These are phyloP conservation scores for Chlorella sp. DNA, from an alignment of 139 green algal species.

Conservation along the genomic window DNA sequence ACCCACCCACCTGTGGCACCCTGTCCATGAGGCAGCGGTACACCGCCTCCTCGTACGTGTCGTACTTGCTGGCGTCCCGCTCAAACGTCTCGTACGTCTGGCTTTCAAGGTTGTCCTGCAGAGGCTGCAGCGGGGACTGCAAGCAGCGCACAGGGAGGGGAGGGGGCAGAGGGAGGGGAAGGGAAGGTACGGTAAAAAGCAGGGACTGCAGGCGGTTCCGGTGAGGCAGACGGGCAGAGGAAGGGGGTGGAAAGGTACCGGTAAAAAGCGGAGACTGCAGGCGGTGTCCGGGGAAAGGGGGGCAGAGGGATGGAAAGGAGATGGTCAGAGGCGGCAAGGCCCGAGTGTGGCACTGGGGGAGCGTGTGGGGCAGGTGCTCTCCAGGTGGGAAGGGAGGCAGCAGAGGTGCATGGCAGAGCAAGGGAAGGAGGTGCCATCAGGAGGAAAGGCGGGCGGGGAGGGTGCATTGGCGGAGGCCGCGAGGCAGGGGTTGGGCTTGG, in stretches of 20 bases:
- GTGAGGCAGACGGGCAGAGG: too few species aligned
- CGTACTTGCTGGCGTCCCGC: slow-evolving; percentile 94
- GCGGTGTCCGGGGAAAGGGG: too few species aligned
- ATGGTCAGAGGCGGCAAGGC: background rate
- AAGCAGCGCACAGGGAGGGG: background rate
- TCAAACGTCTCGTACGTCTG: slow-evolving; percentile 99
- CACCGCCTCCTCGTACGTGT: slow-evolving; percentile 87
- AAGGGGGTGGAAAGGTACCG: too few species aligned
- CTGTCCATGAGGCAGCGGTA: slow-evolving; percentile 72
- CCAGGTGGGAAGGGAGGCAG: too few species aligned
- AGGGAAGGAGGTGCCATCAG: too few species aligned
- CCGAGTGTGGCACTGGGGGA: too few species aligned
- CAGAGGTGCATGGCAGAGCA: too few species aligned
- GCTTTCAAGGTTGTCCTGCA: slow-evolving; percentile 97
- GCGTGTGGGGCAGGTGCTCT: too few species aligned
- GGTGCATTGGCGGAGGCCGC: too few species aligned
- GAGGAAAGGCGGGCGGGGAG: background rate
- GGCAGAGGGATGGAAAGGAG: background rate
- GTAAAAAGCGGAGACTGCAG: slow-evolving; percentile 86
- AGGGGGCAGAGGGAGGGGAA: background rate
- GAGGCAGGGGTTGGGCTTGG: too few species aligned
- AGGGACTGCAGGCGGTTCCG: too few species aligned
- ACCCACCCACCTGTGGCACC: background rate
- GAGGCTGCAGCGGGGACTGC: slow-evolving; percentile 88
- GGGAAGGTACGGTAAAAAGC: too few species aligned